These are phyloP conservation scores for Prillingera fragicola DNA, from an alignment of 1,284 basidiomycete genomes.

Conservation along the genomic window DNA sequence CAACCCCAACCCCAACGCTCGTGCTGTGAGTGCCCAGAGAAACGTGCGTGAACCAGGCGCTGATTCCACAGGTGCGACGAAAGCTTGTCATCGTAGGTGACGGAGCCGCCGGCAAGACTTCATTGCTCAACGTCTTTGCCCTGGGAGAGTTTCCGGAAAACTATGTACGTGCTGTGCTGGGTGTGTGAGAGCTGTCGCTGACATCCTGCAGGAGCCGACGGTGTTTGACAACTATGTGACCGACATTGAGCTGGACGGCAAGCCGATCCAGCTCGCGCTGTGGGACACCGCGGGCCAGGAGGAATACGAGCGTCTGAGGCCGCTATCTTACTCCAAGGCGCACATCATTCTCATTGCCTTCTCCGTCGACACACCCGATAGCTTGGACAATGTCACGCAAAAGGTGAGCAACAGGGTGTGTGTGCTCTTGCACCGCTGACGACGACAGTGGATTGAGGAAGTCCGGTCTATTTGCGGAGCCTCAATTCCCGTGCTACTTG, in stretches of 20 bases:
- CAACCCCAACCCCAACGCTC: slow-evolving; percentile 10
- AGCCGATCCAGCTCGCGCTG: slow-evolving; percentile 87
- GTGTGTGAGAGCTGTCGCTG: not conserved
- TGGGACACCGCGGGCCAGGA: slow-evolving; percentile 99
- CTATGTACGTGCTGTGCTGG: slow-evolving; percentile 58
- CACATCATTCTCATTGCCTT: slow-evolving; percentile 98
- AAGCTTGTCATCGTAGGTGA: slow-evolving; percentile 76
- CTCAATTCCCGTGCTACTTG: slow-evolving; percentile 52
- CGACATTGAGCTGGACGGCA: slow-evolving; percentile 93
- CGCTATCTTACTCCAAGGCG: slow-evolving; percentile 94
- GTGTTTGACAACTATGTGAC: slow-evolving; percentile 99
- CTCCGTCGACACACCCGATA: slow-evolving; percentile 92
- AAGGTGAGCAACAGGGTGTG: slow-evolving; percentile 57
- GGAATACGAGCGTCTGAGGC: slow-evolving; percentile 92
- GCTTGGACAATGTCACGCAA: slow-evolving; percentile 86
- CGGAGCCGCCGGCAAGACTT: slow-evolving; percentile 59
- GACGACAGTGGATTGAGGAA: slow-evolving; percentile 91
- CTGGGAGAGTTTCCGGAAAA: slow-evolving; percentile 95
- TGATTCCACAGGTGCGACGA: slow-evolving; percentile 30
- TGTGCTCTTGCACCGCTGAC: slow-evolving; percentile 11
- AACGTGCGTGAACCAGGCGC: not conserved
- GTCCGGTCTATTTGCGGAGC: slow-evolving; percentile 82
- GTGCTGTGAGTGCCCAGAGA: slow-evolving; percentile 6
- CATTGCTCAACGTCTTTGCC: slow-evolving; percentile 61
- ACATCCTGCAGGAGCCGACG: slow-evolving; percentile 52